A percentile compares a stretch with the other conserved stretches of the same genome.
Conservation (phyloP, 768 basidiomycete species). For the Mycena filopes region DNA sequence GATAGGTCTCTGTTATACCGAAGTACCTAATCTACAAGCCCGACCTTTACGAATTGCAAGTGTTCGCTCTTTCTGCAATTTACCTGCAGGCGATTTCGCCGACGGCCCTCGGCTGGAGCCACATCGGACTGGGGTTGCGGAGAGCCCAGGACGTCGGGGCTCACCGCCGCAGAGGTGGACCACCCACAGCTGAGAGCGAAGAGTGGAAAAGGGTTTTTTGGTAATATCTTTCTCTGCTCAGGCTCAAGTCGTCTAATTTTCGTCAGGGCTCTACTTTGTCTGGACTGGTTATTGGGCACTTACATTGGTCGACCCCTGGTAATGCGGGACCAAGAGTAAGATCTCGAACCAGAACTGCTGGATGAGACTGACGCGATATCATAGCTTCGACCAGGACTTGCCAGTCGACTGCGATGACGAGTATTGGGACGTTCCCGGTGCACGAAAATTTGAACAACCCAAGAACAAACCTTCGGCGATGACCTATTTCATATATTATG, state of each 20-base stretch:
- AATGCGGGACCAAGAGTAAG: constrained; percentile 69
- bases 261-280: constrained; percentile 34
- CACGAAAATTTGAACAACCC: constrained; percentile 64
- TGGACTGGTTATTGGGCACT: constrained; percentile 39
- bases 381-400: constrained; percentile 68
- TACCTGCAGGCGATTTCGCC: constrained; percentile 53
- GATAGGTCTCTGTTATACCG: constrained; percentile 41
- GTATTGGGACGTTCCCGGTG: constrained; percentile 61
- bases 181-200: constrained; percentile 61
- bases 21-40: constrained; percentile 20
- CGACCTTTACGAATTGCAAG: constrained; percentile 29
- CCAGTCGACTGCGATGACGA: constrained; percentile 76
- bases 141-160: constrained; percentile 70
- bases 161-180: constrained; percentile 52
- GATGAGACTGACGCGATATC: neutral
- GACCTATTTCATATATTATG: constrained; percentile 54
- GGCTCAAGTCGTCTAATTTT: neutral
- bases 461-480: constrained; percentile 56
- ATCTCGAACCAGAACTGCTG: constrained; percentile 7
- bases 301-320: constrained; percentile 67
- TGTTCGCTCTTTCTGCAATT: constrained; percentile 45
- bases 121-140: constrained; percentile 66
- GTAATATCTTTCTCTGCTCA: constrained; percentile 26
- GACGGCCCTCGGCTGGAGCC: constrained; percentile 64
- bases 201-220: constrained; percentile 69